These are phyloP conservation scores for Sarcomyxa edulis DNA, from an alignment of 768 basidiomycete genomes.

Conservation along the genomic window DNA sequence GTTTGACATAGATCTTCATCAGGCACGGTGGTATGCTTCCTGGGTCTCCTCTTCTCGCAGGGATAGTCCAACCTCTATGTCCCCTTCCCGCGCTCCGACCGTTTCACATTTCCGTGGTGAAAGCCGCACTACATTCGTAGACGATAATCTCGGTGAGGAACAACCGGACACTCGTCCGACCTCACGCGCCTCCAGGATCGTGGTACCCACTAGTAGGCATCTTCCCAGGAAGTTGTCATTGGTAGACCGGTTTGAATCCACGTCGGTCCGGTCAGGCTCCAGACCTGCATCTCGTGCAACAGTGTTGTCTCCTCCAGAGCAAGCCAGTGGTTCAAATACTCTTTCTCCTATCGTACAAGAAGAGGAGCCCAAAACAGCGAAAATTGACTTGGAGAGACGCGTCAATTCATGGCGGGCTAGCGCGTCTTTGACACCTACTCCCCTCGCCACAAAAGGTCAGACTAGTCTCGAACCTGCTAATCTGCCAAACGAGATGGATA, in stretches of 20 bases:
- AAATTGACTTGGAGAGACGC: conserved; percentile 44
- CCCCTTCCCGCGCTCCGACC: conserved; percentile 35
- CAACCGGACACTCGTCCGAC: conserved; percentile 25
- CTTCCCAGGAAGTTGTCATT: conserved; percentile 65
- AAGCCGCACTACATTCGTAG: conserved; percentile 42
- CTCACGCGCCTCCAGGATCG: conserved; percentile 21
- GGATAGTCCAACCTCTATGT: conserved; percentile 31
- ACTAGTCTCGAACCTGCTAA: conserved; percentile 46
- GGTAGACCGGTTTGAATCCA: conserved; percentile 54
- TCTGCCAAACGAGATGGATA: conserved; percentile 37
- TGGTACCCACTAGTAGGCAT: conserved; percentile 35
- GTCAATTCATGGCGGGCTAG: conserved; percentile 66
- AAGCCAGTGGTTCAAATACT: conserved; percentile 26
- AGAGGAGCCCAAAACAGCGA: conserved; percentile 50
- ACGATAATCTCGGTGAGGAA: conserved; percentile 33
- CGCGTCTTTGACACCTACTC: conserved; percentile 43
- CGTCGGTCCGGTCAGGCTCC: conserved; percentile 31
- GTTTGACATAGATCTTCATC: conserved; percentile 76
- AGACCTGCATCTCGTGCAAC: conserved; percentile 18
- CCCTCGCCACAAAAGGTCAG: conserved; percentile 44
- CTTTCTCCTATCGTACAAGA: conserved; percentile 63
- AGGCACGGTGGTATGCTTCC: conserved; percentile 73
- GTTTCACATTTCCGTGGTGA: conserved; percentile 49
- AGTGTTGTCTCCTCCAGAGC: conserved; percentile 20
- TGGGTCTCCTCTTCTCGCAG: conserved; percentile 56